Conservation (phyloP, 2,329 filamentous ascomycete species). For the Colletotrichum trifolii region DNA sequence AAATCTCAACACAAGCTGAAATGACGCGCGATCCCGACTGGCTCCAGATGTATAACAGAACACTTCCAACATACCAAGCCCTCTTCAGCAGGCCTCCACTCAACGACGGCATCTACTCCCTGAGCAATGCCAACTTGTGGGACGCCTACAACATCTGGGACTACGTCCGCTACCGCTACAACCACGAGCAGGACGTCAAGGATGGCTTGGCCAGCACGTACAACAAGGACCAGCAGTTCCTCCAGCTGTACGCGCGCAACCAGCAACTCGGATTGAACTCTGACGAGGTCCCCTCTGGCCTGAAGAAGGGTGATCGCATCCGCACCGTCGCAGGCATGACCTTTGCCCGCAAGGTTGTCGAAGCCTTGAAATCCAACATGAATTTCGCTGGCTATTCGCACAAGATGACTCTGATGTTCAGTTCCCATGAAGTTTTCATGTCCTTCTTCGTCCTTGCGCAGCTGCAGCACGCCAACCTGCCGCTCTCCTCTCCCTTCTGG, state of each 20-base stretch:
- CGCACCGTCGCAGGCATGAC: constrained; percentile 65
- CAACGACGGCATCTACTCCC: constrained; percentile 48
- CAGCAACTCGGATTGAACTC: constrained; percentile 70
- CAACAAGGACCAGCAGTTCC: constrained; percentile 55
- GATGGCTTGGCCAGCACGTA: constrained; percentile 49
- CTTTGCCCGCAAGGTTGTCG: constrained; percentile 57
- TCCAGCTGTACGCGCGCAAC: constrained; percentile 72
- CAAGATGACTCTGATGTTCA: constrained; percentile 66
- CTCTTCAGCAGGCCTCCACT: constrained; percentile 54
- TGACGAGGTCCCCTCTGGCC: constrained; percentile 69
- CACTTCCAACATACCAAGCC: constrained; percentile 53
- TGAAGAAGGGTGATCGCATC: constrained; percentile 50
- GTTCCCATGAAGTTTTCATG: constrained; percentile 65
- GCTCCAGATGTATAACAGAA: constrained; percentile 42
- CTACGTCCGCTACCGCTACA: constrained; percentile 64
- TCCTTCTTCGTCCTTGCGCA: constrained; percentile 63
- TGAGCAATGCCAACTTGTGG: constrained; percentile 51
- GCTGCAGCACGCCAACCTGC: constrained; percentile 62
- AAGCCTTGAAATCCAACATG: constrained; percentile 55
- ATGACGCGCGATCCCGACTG: constrained; percentile 42
- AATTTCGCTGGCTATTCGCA: constrained; percentile 49
- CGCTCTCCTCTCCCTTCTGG: constrained; percentile 51
- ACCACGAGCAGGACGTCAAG: constrained; percentile 59
- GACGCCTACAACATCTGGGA: constrained; percentile 67
- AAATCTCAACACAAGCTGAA: constrained; percentile 43